These are phyloP conservation scores for Ophiostoma angusticollis DNA, from an alignment of 2,329 filamentous ascomycete genomes.

Conservation along the genomic window DNA sequence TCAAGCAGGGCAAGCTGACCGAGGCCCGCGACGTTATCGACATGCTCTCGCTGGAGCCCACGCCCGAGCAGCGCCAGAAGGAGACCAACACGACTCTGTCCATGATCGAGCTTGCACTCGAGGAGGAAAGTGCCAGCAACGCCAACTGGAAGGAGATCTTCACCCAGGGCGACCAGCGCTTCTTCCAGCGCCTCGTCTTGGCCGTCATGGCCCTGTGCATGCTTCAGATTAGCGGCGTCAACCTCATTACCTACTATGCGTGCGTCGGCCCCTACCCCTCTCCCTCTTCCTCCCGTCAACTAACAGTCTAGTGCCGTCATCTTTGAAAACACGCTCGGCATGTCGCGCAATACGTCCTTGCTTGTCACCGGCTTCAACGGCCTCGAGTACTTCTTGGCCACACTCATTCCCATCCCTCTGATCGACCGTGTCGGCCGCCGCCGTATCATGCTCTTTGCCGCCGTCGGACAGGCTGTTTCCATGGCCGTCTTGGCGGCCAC, in stretches of 20 bases:
- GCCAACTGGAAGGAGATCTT: constrained; percentile 6
- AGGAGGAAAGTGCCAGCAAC: constrained; percentile 10
- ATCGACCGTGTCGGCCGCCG: constrained; percentile 59
- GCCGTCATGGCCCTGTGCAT: constrained; percentile 8
- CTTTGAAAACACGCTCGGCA: constrained; percentile 7
- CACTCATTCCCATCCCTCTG: constrained; percentile 5
- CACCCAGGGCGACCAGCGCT: constrained; percentile 5
- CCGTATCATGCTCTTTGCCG: constrained; percentile 55
- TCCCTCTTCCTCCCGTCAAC: neutral
- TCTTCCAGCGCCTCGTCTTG: constrained; percentile 6
- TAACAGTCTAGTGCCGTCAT: neutral
- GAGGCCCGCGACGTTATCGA: neutral
- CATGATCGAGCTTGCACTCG: constrained; percentile 12
- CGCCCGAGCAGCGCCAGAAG: neutral
- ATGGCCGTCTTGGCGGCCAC: constrained; percentile 50
- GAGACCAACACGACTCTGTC: constrained; percentile 1
- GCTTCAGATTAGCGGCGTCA: constrained; percentile 26
- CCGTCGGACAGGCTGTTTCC: constrained; percentile 53
- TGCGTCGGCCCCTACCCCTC: constrained; percentile 2
- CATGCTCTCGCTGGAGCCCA: constrained; percentile 1
- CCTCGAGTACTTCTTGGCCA: constrained; percentile 6
- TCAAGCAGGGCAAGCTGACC: constrained; percentile 21
- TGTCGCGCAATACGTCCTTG: too few species aligned
- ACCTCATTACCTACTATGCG: constrained; percentile 13
- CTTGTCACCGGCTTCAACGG: constrained; percentile 4